Evolutionary conservation across 2,329 filamentous ascomycete species (phyloP), one percentile per base, ranked within the genome.

Genomic region (Arthrobotrys sphaeroides): DNA sequence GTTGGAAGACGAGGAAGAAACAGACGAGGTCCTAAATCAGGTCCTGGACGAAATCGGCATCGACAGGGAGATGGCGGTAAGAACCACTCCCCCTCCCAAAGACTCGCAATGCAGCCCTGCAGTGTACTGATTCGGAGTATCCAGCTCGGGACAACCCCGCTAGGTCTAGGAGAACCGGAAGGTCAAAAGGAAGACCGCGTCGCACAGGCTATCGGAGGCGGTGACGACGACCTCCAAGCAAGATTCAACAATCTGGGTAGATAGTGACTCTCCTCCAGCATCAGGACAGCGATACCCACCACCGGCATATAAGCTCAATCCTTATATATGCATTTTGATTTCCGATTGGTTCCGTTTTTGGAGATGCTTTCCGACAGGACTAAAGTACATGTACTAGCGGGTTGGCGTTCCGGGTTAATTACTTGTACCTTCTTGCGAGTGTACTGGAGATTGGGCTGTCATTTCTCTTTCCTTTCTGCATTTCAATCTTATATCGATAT

Each of bases 21-120:
- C 94, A 33, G 95, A 99, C 79, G 95, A 99, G 82, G 92, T 98
- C 10, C 93, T 99, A 33, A 96, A 97, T 80, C 93, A 97, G 83
- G 92, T 99, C 3, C 83, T 99, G 80, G 95, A 98, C 81, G 95
- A 98, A 84, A 97, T 99, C 82, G 95, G 95, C 62, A 90, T 99
- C 28, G 94, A 99, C 81, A 87, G 98, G 72, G 93, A 91, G 79
- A 91, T 95, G 84, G 87, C 92, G 79, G 94, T 98, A 86, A 84
- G 92, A 86, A 42, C 65, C 78, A 43, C n/a, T n/a, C n/a, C n/a
- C n/a, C n/a, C n/a, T n/a, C n/a, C 1, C 62, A 20, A 20, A 57
- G 7, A 1, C 22, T 20, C 10, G 18, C 67, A 20, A 33, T 43
- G 66, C 38, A 77, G 80, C 70, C 38, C 51, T 6, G 38, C 6